Conservation (phyloP, 495 filamentous ascomycete species). For the Pyrenula aspistea region DNA sequence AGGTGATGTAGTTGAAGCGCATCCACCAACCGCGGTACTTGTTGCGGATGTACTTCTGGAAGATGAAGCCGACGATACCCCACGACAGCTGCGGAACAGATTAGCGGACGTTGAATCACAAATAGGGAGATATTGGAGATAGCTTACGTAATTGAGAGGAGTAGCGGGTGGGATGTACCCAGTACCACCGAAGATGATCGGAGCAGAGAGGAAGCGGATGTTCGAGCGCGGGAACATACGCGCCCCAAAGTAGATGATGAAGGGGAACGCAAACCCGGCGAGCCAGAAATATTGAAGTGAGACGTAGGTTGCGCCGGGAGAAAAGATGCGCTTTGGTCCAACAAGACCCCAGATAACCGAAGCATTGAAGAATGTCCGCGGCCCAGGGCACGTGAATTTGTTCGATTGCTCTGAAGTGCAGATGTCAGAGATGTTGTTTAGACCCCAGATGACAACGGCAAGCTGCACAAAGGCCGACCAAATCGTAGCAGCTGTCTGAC, state of each 20-base stretch:
- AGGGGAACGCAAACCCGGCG: slow-evolving; percentile 30
- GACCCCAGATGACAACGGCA: slow-evolving; percentile 47
- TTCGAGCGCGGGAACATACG: slow-evolving; percentile 27
- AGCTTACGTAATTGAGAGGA: slow-evolving; percentile 29
- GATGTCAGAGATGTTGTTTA: slow-evolving; percentile 40
- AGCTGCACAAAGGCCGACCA: slow-evolving; percentile 50
- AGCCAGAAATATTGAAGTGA: slow-evolving; percentile 39
- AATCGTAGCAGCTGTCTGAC: slow-evolving; percentile 40
- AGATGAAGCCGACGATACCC: slow-evolving; percentile 54
- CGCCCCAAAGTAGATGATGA: slow-evolving; percentile 32
- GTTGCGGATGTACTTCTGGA: slow-evolving; percentile 53
- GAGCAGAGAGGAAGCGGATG: slow-evolving; percentile 31
- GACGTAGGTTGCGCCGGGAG: slow-evolving; percentile 30
- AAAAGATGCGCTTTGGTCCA: slow-evolving; percentile 39
- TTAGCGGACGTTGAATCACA: neutral
- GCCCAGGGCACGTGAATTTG: slow-evolving; percentile 48
- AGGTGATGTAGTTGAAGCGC: slow-evolving; percentile 68
- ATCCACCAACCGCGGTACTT: slow-evolving; percentile 60
- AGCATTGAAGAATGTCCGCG: slow-evolving; percentile 47
- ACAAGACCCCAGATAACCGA: slow-evolving; percentile 45
- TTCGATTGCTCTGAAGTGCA: slow-evolving; percentile 37
- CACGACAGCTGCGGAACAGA: slow-evolving; percentile 29
- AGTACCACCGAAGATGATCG: slow-evolving; percentile 35
- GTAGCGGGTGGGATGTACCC: slow-evolving; percentile 38
- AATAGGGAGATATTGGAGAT: neutral